A percentile compares a stretch with the other conserved stretches of the same genome.
Conservation (phyloP, 2,329 filamentous ascomycete genomes). For the Thielaviopsis euricoi region DNA sequence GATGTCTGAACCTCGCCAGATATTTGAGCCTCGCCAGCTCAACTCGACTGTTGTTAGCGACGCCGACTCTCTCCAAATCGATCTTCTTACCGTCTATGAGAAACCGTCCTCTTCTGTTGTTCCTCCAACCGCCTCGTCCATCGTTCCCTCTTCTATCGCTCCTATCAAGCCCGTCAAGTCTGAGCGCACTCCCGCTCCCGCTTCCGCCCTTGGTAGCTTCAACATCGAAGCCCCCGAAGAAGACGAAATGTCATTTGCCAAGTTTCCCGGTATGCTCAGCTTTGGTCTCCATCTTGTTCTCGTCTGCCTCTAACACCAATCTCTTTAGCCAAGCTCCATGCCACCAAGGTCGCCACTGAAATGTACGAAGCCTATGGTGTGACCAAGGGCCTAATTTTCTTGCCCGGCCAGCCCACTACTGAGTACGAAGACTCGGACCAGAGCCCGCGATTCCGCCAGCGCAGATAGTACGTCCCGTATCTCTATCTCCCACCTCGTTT, state of each 20-base stretch:
- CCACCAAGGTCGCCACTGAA: conserved; percentile 36
- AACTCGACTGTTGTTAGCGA: background rate
- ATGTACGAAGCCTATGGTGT: conserved; percentile 22
- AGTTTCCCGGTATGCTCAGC: conserved; percentile 6
- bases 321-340: conserved; percentile 35
- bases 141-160: background rate
- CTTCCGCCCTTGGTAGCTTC: background rate
- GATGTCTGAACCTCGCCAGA: background rate
- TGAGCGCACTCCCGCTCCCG: background rate
- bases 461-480: conserved; percentile 33
- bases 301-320: background rate
- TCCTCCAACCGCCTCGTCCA: background rate
- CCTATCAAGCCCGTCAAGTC: background rate
- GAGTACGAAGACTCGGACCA: conserved; percentile 44
- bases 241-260: background rate
- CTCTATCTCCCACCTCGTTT: background rate
- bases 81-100: background rate
- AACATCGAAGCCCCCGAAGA: background rate
- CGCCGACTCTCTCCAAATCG: background rate
- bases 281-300: background rate
- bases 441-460: conserved; percentile 37
- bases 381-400: conserved; percentile 35
- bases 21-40: background rate
- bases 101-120: background rate
- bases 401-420: conserved; percentile 33